Evolutionary conservation across 495 filamentous ascomycete genomes (phyloP).

Genomic region (Penicillium chermesinum): DNA sequence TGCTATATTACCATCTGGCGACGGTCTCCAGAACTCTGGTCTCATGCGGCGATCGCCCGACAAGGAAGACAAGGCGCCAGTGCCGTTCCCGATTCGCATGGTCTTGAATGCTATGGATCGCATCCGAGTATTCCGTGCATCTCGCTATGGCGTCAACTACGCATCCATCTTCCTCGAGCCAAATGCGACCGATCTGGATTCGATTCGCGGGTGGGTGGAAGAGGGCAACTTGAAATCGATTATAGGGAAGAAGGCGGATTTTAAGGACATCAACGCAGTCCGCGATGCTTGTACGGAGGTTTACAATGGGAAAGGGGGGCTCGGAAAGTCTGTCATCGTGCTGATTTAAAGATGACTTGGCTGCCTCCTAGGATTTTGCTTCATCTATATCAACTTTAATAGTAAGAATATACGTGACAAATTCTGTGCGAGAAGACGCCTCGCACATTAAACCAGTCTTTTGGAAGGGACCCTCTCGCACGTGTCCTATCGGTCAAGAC

Average conservation of each 20-base stretch:
- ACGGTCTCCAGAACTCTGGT: constrained; percentile 11
- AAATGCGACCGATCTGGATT: constrained; percentile 36
- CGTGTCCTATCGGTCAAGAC: too few species aligned
- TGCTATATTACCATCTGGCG: constrained; percentile 10
- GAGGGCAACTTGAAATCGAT: constrained; percentile 40
- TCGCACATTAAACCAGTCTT: too few species aligned
- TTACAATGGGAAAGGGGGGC: constrained; percentile 44
- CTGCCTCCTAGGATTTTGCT: too few species aligned
- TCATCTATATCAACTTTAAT: too few species aligned
- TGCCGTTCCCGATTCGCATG: constrained; percentile 27
- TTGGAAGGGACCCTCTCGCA: too few species aligned
- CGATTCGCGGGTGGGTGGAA: constrained; percentile 35
- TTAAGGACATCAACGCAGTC: constrained; percentile 42
- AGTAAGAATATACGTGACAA: too few species aligned
- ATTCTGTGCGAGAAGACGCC: too few species aligned
- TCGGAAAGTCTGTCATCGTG: constrained; percentile 49
- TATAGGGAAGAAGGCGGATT: constrained; percentile 31
- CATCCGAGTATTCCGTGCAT: constrained; percentile 20
- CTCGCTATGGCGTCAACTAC: constrained; percentile 34
- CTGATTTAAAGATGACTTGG: too few species aligned
- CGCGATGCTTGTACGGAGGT: constrained; percentile 42
- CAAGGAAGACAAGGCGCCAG: constrained; percentile 23
- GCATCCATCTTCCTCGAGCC: constrained; percentile 32
- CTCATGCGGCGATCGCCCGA: constrained; percentile 21
- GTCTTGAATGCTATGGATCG: constrained; percentile 31